Conservation (phyloP, 2,329 filamentous ascomycete species). For the Alternaria gansuensis region DNA sequence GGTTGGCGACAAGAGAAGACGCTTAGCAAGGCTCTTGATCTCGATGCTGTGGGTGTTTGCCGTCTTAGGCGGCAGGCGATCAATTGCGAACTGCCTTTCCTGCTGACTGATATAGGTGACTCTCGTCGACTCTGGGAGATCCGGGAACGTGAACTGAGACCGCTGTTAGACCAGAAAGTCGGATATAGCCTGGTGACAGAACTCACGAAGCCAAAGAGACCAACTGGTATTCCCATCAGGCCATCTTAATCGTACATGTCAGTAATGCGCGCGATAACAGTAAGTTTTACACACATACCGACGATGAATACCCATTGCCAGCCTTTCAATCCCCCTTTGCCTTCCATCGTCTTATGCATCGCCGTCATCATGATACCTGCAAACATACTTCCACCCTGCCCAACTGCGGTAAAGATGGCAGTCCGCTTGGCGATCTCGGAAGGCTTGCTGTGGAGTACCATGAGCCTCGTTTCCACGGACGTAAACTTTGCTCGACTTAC, state of each 20-base stretch:
- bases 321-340: slow-evolving; percentile 26
- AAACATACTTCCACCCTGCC: slow-evolving; percentile 40
- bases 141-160: slow-evolving; percentile 33
- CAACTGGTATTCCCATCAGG: slow-evolving; percentile 36
- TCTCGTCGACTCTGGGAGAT: slow-evolving; percentile 31
- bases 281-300: slow-evolving; percentile 15
- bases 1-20: slow-evolving; percentile 27
- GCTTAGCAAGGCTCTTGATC: slow-evolving; percentile 27
- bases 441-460: slow-evolving; percentile 25
- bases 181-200: background rate
- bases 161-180: background rate
- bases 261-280: background rate
- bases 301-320: slow-evolving; percentile 43
- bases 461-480: background rate
- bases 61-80: slow-evolving; percentile 34
- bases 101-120: slow-evolving; percentile 25
- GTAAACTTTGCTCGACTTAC: slow-evolving; percentile 25
- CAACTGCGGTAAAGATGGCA: slow-evolving; percentile 38
- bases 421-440: slow-evolving; percentile 38
- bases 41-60: slow-evolving; percentile 32
- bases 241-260: slow-evolving; percentile 24
- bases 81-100: slow-evolving; percentile 32
- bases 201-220: slow-evolving; percentile 34
- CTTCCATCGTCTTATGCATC: slow-evolving; percentile 37
- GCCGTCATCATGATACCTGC: slow-evolving; percentile 42